phyloP scores from a whole-genome alignment of 148 eudicot genomes.

The Vaccinium macrocarpon region DNA sequence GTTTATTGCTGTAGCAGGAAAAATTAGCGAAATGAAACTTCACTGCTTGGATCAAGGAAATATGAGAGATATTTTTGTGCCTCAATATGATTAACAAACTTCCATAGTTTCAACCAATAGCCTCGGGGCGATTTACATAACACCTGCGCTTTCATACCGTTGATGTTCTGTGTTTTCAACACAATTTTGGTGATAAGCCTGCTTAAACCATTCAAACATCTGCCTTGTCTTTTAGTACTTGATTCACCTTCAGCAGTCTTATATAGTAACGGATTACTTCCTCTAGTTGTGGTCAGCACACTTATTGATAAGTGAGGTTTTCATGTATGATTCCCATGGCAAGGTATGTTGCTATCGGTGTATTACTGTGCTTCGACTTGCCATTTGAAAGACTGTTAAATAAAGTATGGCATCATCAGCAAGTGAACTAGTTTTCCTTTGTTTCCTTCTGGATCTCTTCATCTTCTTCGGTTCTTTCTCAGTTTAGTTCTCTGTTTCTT shows the following conservation, averaged over 20 bases:
- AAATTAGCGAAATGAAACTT: background rate
- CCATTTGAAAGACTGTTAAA: background rate
- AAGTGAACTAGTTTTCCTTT: background rate
- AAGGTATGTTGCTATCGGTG: background rate
- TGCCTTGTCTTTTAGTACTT: background rate
- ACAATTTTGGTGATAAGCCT: background rate
- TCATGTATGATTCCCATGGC: background rate
- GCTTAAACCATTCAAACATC: background rate
- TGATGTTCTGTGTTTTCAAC: background rate
- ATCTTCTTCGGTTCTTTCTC: background rate
- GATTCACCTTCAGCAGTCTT: background rate
- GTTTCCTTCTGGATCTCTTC: background rate
- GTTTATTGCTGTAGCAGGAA: background rate
- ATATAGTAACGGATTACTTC: background rate
- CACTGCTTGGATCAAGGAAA: background rate
- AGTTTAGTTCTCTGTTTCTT: no score
- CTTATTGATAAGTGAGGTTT: background rate
- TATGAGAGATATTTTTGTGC: background rate
- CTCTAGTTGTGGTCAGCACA: background rate
- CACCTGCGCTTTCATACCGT: background rate
- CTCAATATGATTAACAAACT: background rate
- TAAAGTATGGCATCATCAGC: background rate
- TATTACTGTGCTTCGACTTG: background rate
- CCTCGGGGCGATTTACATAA: background rate
- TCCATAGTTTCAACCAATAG: background rate